A percentile compares a stretch with the other conserved stretches of the same genome.
Evolutionary conservation across 495 filamentous ascomycete genomes (phyloP).

Genomic region (Podospora anserina): DNA sequence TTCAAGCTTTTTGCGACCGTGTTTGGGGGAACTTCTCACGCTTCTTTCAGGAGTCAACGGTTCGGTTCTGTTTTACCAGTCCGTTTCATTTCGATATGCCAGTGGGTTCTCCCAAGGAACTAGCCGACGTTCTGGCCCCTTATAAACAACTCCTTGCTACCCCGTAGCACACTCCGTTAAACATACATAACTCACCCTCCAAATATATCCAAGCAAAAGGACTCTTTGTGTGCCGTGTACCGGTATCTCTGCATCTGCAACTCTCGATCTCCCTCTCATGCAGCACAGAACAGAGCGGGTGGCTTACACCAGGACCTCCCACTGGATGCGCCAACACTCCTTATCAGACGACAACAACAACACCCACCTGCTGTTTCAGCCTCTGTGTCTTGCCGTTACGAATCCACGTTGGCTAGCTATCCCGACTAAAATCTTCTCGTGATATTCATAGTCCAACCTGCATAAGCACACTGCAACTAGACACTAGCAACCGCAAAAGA

Average conservation of each 20-base stretch:
- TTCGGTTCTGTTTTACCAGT: background rate
- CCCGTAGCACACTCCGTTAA: background rate
- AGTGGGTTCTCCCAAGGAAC: background rate
- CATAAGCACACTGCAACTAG: background rate
- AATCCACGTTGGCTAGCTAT: background rate
- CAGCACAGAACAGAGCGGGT: background rate
- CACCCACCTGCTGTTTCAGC: slow-evolving; percentile 3
- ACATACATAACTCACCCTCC: too few relatives aligned
- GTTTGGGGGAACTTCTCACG: background rate
- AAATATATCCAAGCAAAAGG: background rate
- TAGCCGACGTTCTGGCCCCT: background rate
- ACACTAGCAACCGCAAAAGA: background rate
- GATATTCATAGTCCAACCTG: background rate
- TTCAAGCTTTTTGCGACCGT: background rate
- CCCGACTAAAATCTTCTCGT: background rate
- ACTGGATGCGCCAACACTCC: background rate
- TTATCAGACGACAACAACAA: background rate
- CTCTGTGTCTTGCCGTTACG: slow-evolving; percentile 7
- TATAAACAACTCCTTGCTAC: too few relatives aligned
- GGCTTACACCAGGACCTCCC: background rate
- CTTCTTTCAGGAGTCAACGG: background rate
- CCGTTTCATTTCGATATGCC: background rate
- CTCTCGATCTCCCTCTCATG: background rate
- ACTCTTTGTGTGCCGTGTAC: background rate
- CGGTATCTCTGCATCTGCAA: background rate